phyloP scores from a whole-genome alignment of 1,284 basidiomycete genomes.

The Marasmius oreades region DNA sequence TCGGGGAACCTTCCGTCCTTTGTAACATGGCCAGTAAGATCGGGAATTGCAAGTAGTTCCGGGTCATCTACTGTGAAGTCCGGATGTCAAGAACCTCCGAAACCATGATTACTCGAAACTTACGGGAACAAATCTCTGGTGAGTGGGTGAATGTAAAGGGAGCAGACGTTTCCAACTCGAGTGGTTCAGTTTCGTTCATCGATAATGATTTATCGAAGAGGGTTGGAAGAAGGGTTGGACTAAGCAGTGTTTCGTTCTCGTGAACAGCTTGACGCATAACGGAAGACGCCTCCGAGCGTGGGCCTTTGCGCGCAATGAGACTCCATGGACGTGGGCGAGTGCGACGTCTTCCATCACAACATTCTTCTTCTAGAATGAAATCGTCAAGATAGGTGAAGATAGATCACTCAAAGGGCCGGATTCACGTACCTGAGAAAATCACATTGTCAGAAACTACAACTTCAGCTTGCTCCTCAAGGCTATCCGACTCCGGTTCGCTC shows the following conservation, averaged over 20 bases:
- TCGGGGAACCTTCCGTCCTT: constrained; percentile 31
- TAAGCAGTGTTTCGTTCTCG: constrained; percentile 22
- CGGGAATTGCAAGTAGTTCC: constrained; percentile 16
- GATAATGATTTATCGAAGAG: constrained; percentile 17
- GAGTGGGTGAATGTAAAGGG: background rate
- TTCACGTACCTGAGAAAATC: background rate
- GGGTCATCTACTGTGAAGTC: background rate
- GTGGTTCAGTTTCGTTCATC: background rate
- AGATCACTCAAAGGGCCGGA: constrained; percentile 15
- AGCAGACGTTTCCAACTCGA: background rate
- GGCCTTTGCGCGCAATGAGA: constrained; percentile 32
- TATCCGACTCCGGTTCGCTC: constrained; percentile 6
- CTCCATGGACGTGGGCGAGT: constrained; percentile 35
- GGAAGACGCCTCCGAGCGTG: constrained; percentile 33
- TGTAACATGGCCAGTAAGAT: constrained; percentile 34
- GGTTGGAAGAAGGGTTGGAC: constrained; percentile 27
- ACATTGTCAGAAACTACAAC: background rate
- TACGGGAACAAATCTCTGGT: background rate
- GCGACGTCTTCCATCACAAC: constrained; percentile 21
- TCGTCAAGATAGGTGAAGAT: background rate
- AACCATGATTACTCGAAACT: background rate
- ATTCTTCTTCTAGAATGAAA: constrained; percentile 23
- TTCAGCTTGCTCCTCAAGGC: background rate
- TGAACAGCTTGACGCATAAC: constrained; percentile 24
- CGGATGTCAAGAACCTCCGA: background rate